Conservation (phyloP, 768 basidiomycete species). For the Glaciozyma martinii region DNA sequence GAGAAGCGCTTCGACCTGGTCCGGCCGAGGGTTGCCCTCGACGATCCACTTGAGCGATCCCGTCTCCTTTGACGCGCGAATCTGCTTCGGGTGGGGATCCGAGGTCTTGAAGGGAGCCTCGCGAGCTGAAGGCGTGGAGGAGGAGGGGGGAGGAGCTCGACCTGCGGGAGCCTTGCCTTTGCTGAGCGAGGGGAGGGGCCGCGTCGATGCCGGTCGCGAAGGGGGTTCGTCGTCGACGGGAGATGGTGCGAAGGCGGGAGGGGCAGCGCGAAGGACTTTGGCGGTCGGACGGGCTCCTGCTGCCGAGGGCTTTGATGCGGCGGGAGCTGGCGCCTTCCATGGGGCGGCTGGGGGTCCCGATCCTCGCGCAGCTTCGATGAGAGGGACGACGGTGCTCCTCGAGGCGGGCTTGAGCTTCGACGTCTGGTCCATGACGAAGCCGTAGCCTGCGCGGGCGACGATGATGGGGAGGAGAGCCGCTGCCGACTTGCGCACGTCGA, state of each 20-base stretch:
- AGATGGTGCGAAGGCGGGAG: constrained; percentile 8
- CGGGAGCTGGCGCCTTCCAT: constrained; percentile 32
- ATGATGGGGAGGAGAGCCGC: constrained; percentile 69
- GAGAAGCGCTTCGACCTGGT: constrained; percentile 74
- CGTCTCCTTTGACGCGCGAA: constrained; percentile 31
- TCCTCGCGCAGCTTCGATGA: constrained; percentile 68
- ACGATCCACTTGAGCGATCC: constrained; percentile 33
- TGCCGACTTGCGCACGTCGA: constrained; percentile 85
- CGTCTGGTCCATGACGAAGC: constrained; percentile 77
- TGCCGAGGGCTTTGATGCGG: constrained; percentile 37
- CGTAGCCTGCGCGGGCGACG: constrained; percentile 66
- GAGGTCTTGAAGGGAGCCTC: constrained; percentile 36
- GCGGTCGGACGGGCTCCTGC: constrained; percentile 34
- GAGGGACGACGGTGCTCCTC: constrained; percentile 65
- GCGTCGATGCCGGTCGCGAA: not conserved
- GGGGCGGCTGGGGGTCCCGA: constrained; percentile 43
- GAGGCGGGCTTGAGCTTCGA: constrained; percentile 85
- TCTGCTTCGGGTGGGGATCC: constrained; percentile 28
- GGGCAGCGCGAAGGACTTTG: constrained; percentile 32
- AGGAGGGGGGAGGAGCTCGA: constrained; percentile 15
- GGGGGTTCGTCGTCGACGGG: constrained; percentile 13
- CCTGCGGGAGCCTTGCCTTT: constrained; percentile 2
- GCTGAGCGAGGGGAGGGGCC: not conserved
- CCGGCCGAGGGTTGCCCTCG: constrained; percentile 65
- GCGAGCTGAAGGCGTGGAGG: constrained; percentile 36